A percentile compares a stretch with the other conserved stretches of the same genome.
Evolutionary conservation across 2,329 filamentous ascomycete genomes (phyloP).

Genomic region (Aspergillus fumigatus): DNA sequence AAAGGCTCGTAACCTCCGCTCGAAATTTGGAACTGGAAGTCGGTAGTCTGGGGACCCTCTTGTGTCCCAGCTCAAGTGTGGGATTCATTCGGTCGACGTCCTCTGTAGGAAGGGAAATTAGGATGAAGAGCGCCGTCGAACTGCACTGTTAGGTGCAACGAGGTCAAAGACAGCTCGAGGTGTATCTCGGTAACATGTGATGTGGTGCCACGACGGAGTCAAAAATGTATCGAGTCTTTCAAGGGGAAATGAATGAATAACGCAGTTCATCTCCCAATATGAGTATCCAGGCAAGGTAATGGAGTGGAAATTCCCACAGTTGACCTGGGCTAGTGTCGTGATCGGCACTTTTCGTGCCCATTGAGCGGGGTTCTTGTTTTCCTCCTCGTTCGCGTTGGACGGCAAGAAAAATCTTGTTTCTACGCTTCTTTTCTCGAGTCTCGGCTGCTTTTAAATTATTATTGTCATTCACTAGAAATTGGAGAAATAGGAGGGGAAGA

Average conservation of each 20-base stretch:
- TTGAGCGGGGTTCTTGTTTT: not conserved
- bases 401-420: not conserved
- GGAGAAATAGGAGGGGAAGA: not conserved
- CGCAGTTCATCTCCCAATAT: too few relatives aligned
- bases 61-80: not conserved
- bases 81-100: not conserved
- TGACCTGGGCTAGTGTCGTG: not conserved
- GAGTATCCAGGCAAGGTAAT: too few relatives aligned
- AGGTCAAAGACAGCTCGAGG: not conserved
- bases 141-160: not conserved
- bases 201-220: not conserved
- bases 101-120: not conserved
- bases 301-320: too few relatives aligned
- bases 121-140: not conserved
- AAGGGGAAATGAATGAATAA: too few relatives aligned
- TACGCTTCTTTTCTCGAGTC: not conserved
- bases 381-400: not conserved
- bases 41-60: not conserved
- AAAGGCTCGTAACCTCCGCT: not conserved
- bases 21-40: not conserved
- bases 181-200: constrained; percentile 18
- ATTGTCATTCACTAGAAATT: not conserved
- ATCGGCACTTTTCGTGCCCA: not conserved
- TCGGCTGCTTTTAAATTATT: not conserved
- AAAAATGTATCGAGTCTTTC: not conserved